Evolutionary conservation across 768 basidiomycete genomes (phyloP), one percentile per base, ranked within the genome.

Genomic region (Psilocybe tampanensis): DNA sequence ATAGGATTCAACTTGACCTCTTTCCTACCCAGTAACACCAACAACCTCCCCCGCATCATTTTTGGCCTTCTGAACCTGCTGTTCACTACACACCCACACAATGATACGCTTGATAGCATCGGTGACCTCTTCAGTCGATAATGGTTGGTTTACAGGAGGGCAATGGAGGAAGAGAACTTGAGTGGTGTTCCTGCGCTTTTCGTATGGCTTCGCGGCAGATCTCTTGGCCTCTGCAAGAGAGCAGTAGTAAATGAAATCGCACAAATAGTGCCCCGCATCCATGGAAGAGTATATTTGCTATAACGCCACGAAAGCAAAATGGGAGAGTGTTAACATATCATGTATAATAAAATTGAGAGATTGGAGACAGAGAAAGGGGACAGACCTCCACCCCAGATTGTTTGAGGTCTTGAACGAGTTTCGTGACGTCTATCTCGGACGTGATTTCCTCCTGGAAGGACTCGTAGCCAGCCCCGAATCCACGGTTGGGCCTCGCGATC

Each of bases 181-280:
- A n/a, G n/a, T n/a, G 3, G 76, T 76, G 39, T 73, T 73, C 17
- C 75, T 71, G 22, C 73, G 73, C 54, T 76, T 76, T 52, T 77
- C 78, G 52, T 68, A 66, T 7, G 66, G 67, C 47, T 79, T 79
- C 1, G 74, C 9, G 5, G 29, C 73, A 18, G 70, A 75, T 2
- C 86, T 81, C 64, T 80, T 82, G 23, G 83, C 79, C 66, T 90
- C 89, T 4, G 88, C 87, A 23, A 90, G 78, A 9, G 88, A 89
- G 65, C 87, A 86, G 64, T 88, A 92, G 68, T 87, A 89, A 57
- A 86, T 81, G 68, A 87, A 91, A 72, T 91, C 89, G 66, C 86
- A 89, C 11, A 90, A 71, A 68, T 85, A 92, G 67, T 88, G 86
- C 0, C 89, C 89, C 15, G 88, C 86, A 65, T 91, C 89, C 78